Conservation (phyloP, 805 yeast species). For the Candida suzukii region DNA sequence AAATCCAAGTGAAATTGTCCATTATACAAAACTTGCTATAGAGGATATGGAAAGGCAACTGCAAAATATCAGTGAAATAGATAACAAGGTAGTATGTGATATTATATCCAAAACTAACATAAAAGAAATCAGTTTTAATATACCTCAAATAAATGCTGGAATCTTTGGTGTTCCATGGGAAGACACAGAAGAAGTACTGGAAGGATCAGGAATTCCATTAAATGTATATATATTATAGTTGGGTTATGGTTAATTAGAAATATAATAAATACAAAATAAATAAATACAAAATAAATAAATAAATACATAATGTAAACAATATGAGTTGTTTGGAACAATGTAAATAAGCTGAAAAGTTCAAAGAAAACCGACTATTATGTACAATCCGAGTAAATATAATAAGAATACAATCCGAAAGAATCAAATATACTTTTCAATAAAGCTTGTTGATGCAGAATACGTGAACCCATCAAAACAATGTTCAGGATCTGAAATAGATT, state of each 20-base stretch:
- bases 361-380: no score
- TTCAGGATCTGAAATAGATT: not conserved
- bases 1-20: conserved; percentile 37
- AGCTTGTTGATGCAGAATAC: conserved; percentile 33
- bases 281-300: no score
- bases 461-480: conserved; percentile 34
- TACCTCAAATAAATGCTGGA: conserved; percentile 81
- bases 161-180: conserved; percentile 78
- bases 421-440: conserved; percentile 22
- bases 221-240: conserved; percentile 40
- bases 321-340: no score
- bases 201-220: conserved; percentile 25
- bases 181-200: conserved; percentile 48
- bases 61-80: conserved; percentile 6
- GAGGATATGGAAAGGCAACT: conserved; percentile 36
- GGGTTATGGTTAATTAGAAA: no score
- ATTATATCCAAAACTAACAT: not conserved
- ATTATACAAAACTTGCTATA: conserved; percentile 45
- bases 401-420: not conserved
- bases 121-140: conserved; percentile 28
- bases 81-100: not conserved
- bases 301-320: no score
- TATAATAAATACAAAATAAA: no score
- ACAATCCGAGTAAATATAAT: no score
- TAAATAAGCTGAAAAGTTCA: no score